phyloP scores from a whole-genome alignment of 2,329 filamentous ascomycete species.

The Rhynchosporium agropyri region DNA sequence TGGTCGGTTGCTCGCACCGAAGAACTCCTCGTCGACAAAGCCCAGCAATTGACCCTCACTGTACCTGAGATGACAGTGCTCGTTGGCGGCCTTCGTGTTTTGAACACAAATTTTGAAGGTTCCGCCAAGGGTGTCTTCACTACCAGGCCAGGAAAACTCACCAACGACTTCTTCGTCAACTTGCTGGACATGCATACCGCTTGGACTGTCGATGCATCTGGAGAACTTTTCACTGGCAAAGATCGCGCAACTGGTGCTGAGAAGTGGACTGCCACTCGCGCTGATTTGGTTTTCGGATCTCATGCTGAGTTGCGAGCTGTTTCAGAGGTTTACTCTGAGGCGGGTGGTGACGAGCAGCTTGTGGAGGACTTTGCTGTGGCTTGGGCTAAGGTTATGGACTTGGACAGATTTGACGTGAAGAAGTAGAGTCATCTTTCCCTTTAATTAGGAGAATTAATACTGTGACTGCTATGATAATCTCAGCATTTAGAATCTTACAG shows the following conservation, averaged over 20 bases:
- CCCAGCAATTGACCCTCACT: constrained; percentile 57
- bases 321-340: constrained; percentile 57
- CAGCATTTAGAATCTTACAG: too few relatives aligned
- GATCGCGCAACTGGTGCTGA: constrained; percentile 57
- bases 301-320: constrained; percentile 61
- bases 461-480: too few relatives aligned
- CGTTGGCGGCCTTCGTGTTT: constrained; percentile 57
- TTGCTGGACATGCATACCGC: constrained; percentile 56
- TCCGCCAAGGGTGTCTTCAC: constrained; percentile 58
- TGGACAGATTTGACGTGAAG: constrained; percentile 57
- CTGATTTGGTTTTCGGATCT: constrained; percentile 59
- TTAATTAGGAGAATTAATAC: too few relatives aligned
- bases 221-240: constrained; percentile 55
- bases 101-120: constrained; percentile 60
- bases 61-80: constrained; percentile 59
- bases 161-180: constrained; percentile 65
- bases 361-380: constrained; percentile 59
- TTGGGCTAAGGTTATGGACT: constrained; percentile 63
- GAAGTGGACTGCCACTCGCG: constrained; percentile 60
- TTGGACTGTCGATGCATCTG: constrained; percentile 50
- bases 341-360: constrained; percentile 55
- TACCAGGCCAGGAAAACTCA: constrained; percentile 55
- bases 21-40: constrained; percentile 59
- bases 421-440: constrained; percentile 3
- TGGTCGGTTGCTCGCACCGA: constrained; percentile 55